These are phyloP conservation scores for Suhomyces yuchorum DNA, from an alignment of 1,139 yeast species.

Conservation along the genomic window DNA sequence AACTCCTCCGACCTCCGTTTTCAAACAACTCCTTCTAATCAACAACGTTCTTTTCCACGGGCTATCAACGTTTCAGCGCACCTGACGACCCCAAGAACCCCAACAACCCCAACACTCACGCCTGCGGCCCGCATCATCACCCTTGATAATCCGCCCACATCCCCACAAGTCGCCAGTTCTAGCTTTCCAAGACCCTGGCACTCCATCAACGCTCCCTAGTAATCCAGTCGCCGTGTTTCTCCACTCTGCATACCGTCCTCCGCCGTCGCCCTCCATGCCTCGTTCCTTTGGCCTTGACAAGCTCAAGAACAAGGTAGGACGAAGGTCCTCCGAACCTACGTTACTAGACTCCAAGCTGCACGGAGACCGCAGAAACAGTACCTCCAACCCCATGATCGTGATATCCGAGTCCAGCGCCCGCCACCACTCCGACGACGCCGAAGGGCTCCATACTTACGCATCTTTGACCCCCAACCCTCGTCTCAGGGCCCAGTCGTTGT, in stretches of 20 bases:
- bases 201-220: not conserved
- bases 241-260: not conserved
- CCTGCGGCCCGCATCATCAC: not conserved
- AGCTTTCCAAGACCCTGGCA: not conserved
- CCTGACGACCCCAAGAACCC: not conserved
- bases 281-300: constrained; percentile 18
- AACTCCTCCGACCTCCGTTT: not conserved
- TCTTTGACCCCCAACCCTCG: constrained; percentile 10
- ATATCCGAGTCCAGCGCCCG: constrained; percentile 19
- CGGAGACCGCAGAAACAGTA: constrained; percentile 21
- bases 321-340: constrained; percentile 20
- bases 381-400: constrained; percentile 26
- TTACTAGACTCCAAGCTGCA: constrained; percentile 12
- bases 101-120: not conserved
- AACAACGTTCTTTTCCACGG: not conserved
- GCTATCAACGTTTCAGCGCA: not conserved
- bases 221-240: not conserved
- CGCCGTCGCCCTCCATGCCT: constrained; percentile 6
- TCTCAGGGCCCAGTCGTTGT: constrained; percentile 24
- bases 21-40: not conserved
- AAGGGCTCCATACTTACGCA: constrained; percentile 1
- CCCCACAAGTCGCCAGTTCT: not conserved
- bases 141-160: not conserved
- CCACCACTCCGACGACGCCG: not conserved
- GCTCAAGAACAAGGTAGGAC: constrained; percentile 18